phyloP scores from a whole-genome alignment of 2,329 filamentous ascomycete genomes.

The Xylaria sp. region DNA sequence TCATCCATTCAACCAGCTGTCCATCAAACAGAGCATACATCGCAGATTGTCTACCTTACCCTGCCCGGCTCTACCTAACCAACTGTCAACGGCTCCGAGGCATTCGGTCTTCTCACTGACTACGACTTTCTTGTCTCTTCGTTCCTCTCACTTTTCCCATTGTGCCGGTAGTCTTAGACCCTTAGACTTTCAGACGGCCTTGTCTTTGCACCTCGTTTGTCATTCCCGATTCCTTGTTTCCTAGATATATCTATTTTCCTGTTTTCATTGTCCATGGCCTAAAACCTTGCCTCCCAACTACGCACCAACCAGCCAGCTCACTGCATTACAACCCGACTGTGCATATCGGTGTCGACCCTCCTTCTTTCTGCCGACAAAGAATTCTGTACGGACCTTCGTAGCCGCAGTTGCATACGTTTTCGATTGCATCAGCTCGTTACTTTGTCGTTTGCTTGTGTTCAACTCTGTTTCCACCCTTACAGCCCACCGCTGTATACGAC shows the following conservation, averaged over 20 bases:
- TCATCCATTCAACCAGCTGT: constrained; percentile 32
- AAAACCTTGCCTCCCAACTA: constrained; percentile 24
- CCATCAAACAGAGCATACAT: constrained; percentile 21
- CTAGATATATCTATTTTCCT: constrained; percentile 8
- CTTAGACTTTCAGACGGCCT: constrained; percentile 19
- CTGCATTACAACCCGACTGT: constrained; percentile 7
- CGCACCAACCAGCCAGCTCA: constrained; percentile 2
- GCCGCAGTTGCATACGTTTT: constrained; percentile 1
- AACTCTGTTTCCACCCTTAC: constrained; percentile 31
- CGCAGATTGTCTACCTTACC: too few relatives aligned
- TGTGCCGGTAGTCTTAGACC: constrained; percentile 26
- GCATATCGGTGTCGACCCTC: constrained; percentile 23
- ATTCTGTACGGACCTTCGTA: constrained; percentile 8
- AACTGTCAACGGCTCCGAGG: constrained; percentile 19
- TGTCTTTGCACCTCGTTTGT: constrained; percentile 23
- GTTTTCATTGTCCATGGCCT: constrained; percentile 7
- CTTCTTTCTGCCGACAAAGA: constrained; percentile 23
- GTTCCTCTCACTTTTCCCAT: constrained; percentile 25
- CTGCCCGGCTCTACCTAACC: constrained; percentile 3
- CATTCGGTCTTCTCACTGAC: constrained; percentile 34
- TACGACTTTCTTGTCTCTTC: constrained; percentile 33
- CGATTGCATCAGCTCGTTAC: constrained; percentile 6
- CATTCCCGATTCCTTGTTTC: constrained; percentile 4
- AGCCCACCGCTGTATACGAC: constrained; percentile 39
- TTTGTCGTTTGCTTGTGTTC: constrained; percentile 1